Evolutionary conservation across 2,329 filamentous ascomycete genomes (phyloP).

Genomic region (Ploettnerulaceae sp.): DNA sequence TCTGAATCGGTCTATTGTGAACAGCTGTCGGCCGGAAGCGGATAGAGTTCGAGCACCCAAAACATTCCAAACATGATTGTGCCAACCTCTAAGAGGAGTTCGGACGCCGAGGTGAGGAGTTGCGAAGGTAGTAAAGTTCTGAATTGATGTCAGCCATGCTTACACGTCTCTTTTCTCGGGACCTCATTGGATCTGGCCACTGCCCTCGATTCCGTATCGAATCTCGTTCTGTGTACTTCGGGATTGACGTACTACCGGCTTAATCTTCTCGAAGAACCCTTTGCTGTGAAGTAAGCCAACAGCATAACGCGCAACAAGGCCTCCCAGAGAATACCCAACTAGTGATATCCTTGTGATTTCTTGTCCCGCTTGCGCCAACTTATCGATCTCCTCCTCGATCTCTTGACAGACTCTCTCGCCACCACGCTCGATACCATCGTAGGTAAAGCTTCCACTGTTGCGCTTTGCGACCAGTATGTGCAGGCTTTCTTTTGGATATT

Average conservation of each 20-base stretch:
- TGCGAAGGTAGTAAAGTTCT: conserved; percentile 93
- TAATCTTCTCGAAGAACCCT: conserved; percentile 71
- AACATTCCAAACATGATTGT: conserved; percentile 72
- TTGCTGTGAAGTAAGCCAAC: conserved; percentile 78
- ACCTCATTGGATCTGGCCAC: conserved; percentile 1
- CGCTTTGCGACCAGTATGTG: conserved; percentile 68
- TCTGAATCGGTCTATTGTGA: conserved; percentile 80
- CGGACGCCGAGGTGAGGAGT: conserved; percentile 77
- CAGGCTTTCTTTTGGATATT: conserved; percentile 57
- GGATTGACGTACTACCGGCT: conserved; percentile 61
- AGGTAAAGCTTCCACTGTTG: conserved; percentile 68
- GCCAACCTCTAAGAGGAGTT: conserved; percentile 60
- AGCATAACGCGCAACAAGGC: conserved; percentile 79
- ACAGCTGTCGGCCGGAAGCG: conserved; percentile 80
- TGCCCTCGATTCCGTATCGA: conserved; percentile 2
- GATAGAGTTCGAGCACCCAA: conserved; percentile 77
- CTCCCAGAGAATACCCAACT: conserved; percentile 85
- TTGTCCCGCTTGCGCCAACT: conserved; percentile 56
- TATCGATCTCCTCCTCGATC: conserved; percentile 58
- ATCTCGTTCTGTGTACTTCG: not conserved
- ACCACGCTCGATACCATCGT: conserved; percentile 64
- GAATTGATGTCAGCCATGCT: conserved; percentile 7
- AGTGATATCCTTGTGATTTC: conserved; percentile 78
- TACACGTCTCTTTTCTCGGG: not conserved
- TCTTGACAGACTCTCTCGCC: conserved; percentile 63